phyloP scores from a whole-genome alignment of 305 asterid species.

The Fraxinus albicans region DNA sequence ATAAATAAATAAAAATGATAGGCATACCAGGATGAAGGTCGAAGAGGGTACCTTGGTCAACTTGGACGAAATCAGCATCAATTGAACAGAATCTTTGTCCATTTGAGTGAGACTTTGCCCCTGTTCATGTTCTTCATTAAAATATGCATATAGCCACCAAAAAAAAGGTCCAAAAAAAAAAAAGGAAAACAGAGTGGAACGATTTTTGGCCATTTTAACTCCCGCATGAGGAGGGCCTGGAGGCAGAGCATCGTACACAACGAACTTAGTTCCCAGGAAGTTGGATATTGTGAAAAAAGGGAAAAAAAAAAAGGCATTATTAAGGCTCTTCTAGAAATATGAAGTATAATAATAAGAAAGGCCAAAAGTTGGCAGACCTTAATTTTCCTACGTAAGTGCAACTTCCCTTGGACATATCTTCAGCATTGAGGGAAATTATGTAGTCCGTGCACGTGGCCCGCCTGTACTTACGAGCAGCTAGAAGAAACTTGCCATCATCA shows the following conservation, averaged over 20 bases:
- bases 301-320: constrained; percentile 4
- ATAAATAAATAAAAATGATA: too few relatives aligned
- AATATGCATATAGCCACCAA: too few relatives aligned
- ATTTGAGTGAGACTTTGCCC: too few relatives aligned
- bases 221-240: constrained; percentile 38
- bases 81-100: too few relatives aligned
- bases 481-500: constrained; percentile 92
- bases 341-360: neutral
- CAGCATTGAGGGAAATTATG: constrained; percentile 62
- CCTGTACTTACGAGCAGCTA: constrained; percentile 82
- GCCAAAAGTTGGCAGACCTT: constrained; percentile 46
- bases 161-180: too few relatives aligned
- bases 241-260: constrained; percentile 69
- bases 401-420: constrained; percentile 65
- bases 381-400: constrained; percentile 69
- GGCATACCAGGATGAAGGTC: too few relatives aligned
- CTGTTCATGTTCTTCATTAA: too few relatives aligned
- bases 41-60: too few relatives aligned
- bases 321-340: constrained; percentile 4
- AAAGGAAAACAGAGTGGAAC: constrained; percentile 36
- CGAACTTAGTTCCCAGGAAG: constrained; percentile 81
- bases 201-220: constrained; percentile 58
- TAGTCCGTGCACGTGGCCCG: constrained; percentile 84
- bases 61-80: too few relatives aligned
- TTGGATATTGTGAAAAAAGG: constrained; percentile 55